A percentile compares a stretch with the other conserved stretches of the same genome.
These are phyloP conservation scores for Blastomyces gilchristii DNA, from an alignment of 2,329 filamentous ascomycete species.

Conservation along the genomic window DNA sequence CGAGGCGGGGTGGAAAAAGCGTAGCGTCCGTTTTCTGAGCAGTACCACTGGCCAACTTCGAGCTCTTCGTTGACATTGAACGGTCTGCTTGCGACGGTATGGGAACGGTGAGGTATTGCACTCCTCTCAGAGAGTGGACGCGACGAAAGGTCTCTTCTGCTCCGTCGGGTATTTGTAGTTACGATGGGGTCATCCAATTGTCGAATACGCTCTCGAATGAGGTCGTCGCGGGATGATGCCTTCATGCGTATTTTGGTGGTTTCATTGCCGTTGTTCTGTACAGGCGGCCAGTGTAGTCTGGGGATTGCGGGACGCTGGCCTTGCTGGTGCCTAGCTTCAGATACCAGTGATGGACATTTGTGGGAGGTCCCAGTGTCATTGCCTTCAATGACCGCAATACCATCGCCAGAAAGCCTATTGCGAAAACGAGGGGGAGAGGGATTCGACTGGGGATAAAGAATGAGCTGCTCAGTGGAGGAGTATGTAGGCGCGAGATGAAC, in stretches of 20 bases:
- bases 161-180: neutral
- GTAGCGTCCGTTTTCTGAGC: conserved; percentile 13
- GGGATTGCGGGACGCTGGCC: neutral
- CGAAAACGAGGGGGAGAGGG: neutral
- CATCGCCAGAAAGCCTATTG: neutral
- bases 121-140: neutral
- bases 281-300: neutral
- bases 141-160: neutral
- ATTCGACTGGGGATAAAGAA: neutral
- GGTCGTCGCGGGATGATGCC: conserved; percentile 4
- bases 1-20: conserved; percentile 14
- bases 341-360: too few species aligned
- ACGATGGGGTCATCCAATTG: conserved; percentile 1
- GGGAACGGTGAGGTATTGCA: neutral
- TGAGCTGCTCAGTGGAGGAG: conserved; percentile 3
- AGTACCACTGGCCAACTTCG: conserved; percentile 6
- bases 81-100: neutral
- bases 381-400: neutral
- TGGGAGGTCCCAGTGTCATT: neutral
- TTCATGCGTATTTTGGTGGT: neutral
- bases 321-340: neutral
- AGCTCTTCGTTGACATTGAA: conserved; percentile 10
- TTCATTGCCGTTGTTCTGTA: neutral
- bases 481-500: neutral
- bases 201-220: conserved; percentile 8